These are phyloP conservation scores for Leptomonas pyrrhocoris DNA, from an alignment of 208 protist genomes.

Conservation along the genomic window DNA sequence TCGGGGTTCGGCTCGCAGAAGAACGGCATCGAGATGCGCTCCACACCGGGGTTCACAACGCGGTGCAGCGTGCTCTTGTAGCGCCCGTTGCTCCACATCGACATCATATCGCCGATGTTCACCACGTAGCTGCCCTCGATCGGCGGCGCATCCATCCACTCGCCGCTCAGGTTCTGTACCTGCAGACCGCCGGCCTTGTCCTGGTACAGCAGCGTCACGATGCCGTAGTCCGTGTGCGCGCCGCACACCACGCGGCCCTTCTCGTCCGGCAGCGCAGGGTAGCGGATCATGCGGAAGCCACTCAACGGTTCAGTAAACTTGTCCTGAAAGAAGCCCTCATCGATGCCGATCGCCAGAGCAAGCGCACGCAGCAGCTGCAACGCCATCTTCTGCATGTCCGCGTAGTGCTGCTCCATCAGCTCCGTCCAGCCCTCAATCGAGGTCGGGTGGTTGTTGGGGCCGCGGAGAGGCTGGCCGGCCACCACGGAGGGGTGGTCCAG, in stretches of 20 bases:
- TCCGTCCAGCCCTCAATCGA: slow-evolving; percentile 54
- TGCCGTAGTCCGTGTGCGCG: slow-evolving; percentile 83
- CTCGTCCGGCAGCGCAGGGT: slow-evolving; percentile 55
- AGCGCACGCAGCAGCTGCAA: slow-evolving; percentile 63
- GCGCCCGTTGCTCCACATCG: slow-evolving; percentile 78
- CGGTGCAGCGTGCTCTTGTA: slow-evolving; percentile 80
- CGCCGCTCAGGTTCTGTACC: slow-evolving; percentile 54
- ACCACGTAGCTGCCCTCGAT: slow-evolving; percentile 75
- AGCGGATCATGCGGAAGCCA: slow-evolving; percentile 81
- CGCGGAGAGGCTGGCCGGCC: slow-evolving; percentile 65
- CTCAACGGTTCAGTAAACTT: slow-evolving; percentile 72
- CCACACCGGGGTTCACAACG: slow-evolving; percentile 67
- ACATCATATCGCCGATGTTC: slow-evolving; percentile 91
- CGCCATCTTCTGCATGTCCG: slow-evolving; percentile 55
- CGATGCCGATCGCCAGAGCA: slow-evolving; percentile 57
- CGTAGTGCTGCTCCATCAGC: slow-evolving; percentile 64
- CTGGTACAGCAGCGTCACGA: slow-evolving; percentile 84
- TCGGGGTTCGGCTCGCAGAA: slow-evolving; percentile 84
- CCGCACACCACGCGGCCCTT: slow-evolving; percentile 60
- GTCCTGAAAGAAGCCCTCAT: slow-evolving; percentile 59
- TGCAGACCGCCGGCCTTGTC: slow-evolving; percentile 59
- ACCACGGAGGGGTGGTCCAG: slow-evolving; percentile 62
- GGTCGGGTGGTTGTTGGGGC: slow-evolving; percentile 63
- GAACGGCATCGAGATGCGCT: slow-evolving; percentile 84
- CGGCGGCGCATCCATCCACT: slow-evolving; percentile 71